Conservation (phyloP, 495 filamentous ascomycete genomes). For the Penicillium canescens region DNA sequence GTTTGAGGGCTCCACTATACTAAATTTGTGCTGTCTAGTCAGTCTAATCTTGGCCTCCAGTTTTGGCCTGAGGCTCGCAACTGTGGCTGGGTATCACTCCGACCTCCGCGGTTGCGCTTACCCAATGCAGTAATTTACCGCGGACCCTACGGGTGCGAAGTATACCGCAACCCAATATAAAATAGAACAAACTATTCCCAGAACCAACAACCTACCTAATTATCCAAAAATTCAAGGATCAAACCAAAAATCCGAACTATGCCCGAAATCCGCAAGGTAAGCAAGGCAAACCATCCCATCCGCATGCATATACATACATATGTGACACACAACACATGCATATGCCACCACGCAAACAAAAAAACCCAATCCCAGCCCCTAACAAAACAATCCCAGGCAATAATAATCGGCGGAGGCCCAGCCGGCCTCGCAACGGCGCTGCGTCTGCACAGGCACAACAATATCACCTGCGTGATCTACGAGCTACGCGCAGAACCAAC, state of each 20-base stretch:
- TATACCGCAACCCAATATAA: neutral
- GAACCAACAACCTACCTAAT: neutral
- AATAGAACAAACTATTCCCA: neutral
- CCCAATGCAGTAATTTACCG: neutral
- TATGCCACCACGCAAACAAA: neutral
- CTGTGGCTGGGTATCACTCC: neutral
- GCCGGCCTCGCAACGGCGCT: conserved; percentile 33
- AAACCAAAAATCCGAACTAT: neutral
- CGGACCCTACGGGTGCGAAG: neutral
- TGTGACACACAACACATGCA: neutral
- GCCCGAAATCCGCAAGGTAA: conserved; percentile 13
- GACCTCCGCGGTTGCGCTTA: conserved; percentile 2
- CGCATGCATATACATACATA: neutral
- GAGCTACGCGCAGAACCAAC: conserved; percentile 34
- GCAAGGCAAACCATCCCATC: neutral
- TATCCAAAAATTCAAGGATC: neutral
- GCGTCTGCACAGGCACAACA: conserved; percentile 25
- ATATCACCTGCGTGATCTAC: conserved; percentile 29
- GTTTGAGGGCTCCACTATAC: too few species aligned
- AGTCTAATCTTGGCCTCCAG: too few species aligned
- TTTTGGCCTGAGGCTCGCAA: too few species aligned
- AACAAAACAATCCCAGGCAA: conserved; percentile 15
- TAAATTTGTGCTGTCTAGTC: too few species aligned
- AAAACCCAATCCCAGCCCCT: neutral
- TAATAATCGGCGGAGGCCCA: conserved; percentile 60